phyloP scores from a whole-genome alignment of 768 basidiomycete genomes.

The Rubroboletus pulcherrimus region DNA sequence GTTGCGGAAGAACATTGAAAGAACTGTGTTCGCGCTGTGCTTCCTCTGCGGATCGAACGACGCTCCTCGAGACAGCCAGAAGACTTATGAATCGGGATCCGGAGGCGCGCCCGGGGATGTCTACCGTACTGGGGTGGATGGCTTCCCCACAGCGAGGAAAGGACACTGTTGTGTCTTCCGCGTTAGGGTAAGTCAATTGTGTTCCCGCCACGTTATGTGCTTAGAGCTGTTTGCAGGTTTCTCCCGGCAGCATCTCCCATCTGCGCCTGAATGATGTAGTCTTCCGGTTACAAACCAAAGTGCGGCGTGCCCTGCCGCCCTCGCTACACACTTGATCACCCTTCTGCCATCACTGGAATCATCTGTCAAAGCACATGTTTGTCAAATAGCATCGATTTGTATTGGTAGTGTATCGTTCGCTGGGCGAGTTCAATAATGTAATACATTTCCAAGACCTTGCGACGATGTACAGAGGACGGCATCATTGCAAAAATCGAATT shows the following conservation, averaged over 20 bases:
- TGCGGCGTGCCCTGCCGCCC: neutral
- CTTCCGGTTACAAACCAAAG: neutral
- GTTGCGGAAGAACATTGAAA: neutral
- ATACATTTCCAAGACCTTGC: neutral
- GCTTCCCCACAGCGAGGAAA: too few species aligned
- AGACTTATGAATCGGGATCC: neutral
- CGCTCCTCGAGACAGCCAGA: neutral
- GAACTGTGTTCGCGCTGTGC: neutral
- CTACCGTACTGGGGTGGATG: neutral
- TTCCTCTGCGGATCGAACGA: neutral
- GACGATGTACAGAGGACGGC: neutral
- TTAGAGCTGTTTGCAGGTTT: neutral
- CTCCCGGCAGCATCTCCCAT: neutral
- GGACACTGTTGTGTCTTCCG: neutral
- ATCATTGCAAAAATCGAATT: too few species aligned
- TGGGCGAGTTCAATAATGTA: neutral
- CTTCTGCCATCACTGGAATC: neutral
- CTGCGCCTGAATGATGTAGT: neutral
- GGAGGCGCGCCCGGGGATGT: neutral
- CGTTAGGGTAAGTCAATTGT: neutral
- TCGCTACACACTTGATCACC: neutral
- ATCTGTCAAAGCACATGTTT: neutral
- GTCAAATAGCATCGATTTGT: neutral
- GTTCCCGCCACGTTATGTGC: neutral
- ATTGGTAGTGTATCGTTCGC: too few species aligned